phyloP scores from a whole-genome alignment of 176 grass and related monocot genomes.

The Oryza meyeriana region DNA sequence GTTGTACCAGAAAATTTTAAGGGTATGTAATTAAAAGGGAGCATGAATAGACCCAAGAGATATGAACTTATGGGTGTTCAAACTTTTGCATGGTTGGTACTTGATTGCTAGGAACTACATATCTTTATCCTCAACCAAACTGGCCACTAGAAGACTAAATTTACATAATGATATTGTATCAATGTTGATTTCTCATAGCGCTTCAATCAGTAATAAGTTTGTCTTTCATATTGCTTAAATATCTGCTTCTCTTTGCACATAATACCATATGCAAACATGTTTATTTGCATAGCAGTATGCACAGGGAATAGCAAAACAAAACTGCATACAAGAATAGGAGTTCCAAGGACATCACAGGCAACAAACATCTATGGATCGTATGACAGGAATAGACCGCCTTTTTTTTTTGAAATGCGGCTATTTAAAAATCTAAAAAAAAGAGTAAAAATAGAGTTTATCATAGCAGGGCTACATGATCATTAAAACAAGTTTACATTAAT shows the following conservation, averaged over 20 bases:
- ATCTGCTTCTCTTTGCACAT: neutral
- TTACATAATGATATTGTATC: neutral
- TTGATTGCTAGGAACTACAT: neutral
- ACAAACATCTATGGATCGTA: constrained; percentile 8
- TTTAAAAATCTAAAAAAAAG: neutral
- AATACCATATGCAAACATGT: neutral
- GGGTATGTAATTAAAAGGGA: neutral
- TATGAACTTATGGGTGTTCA: neutral
- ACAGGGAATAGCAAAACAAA: neutral
- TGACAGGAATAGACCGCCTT: neutral
- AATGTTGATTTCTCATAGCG: neutral
- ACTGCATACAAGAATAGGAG: neutral
- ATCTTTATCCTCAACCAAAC: neutral
- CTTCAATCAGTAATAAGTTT: constrained; percentile 4
- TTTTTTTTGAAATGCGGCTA: neutral
- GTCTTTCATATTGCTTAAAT: neutral
- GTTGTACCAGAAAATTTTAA: neutral
- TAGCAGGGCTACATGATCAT: neutral
- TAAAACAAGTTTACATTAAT: neutral
- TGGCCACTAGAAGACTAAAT: neutral
- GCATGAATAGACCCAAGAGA: neutral
- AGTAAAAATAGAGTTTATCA: neutral
- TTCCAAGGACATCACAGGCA: constrained; percentile 10
- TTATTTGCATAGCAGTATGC: neutral
- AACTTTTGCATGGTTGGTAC: neutral